Percentiles rank a stretch among this genome's conserved stretches.
phyloP scores from a whole-genome alignment of 2,329 filamentous ascomycete species.

The Didymella pomorum region DNA sequence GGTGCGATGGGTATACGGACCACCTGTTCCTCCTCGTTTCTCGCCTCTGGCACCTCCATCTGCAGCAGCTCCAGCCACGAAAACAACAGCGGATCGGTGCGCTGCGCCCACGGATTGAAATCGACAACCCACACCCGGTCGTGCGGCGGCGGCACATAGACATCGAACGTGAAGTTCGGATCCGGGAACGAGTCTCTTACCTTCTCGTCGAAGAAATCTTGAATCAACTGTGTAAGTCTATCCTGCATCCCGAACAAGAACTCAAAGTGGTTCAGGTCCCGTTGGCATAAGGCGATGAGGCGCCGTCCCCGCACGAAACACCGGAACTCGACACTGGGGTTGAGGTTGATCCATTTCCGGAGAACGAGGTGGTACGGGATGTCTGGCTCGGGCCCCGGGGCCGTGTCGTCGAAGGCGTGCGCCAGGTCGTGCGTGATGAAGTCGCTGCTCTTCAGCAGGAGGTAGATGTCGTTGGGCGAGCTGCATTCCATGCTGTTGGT shows the following conservation, averaged over 20 bases:
- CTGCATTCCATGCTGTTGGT: conserved; percentile 93
- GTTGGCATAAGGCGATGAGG: conserved; percentile 84
- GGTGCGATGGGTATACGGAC: conserved; percentile 37
- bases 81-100: conserved; percentile 89
- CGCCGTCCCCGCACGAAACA: conserved; percentile 89
- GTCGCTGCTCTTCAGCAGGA: conserved; percentile 91
- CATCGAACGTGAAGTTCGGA: conserved; percentile 84
- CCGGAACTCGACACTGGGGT: conserved; percentile 91
- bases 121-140: conserved; percentile 86
- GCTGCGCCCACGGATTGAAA: conserved; percentile 91
- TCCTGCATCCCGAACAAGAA: conserved; percentile 76
- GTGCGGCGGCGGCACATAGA: conserved; percentile 82
- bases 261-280: conserved; percentile 88
- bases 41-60: conserved; percentile 64
- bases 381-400: conserved; percentile 39
- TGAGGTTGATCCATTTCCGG: conserved; percentile 85
- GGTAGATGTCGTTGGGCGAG: conserved; percentile 87
- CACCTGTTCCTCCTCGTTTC: conserved; percentile 29
- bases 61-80: conserved; percentile 87
- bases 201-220: conserved; percentile 77
- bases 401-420: conserved; percentile 85
- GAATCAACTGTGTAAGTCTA: conserved; percentile 72
- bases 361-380: conserved; percentile 84
- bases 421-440: conserved; percentile 95
- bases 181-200: conserved; percentile 83